Evolutionary conservation across 768 basidiomycete genomes (phyloP).

Genomic region (Pisolithus orientalis): DNA sequence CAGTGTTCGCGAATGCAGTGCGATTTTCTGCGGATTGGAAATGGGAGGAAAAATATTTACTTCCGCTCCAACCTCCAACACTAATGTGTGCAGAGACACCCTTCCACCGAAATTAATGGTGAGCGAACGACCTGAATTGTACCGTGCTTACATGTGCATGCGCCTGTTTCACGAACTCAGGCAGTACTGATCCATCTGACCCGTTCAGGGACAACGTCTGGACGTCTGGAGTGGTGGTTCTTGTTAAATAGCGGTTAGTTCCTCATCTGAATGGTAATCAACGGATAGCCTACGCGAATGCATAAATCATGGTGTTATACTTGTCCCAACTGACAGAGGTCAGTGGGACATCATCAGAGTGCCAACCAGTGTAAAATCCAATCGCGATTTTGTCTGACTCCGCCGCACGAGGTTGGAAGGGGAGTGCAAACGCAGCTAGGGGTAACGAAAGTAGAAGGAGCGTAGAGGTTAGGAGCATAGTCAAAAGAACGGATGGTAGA

Average conservation of each 20-base stretch:
- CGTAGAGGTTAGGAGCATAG: not conserved
- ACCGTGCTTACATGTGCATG: constrained; percentile 27
- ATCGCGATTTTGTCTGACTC: constrained; percentile 31
- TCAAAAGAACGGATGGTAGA: no score
- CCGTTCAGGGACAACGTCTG: constrained; percentile 25
- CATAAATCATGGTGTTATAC: constrained; percentile 64
- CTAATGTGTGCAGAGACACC: constrained; percentile 50
- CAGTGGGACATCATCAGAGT: constrained; percentile 44
- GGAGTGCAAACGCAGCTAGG: not conserved
- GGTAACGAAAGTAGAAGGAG: not conserved
- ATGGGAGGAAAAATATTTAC: constrained; percentile 53
- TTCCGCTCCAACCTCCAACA: constrained; percentile 70
- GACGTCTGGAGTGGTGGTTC: constrained; percentile 29
- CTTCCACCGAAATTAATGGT: constrained; percentile 26
- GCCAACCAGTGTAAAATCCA: constrained; percentile 68
- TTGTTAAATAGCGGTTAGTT: constrained; percentile 8
- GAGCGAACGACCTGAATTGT: no score
- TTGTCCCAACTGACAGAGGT: constrained; percentile 59
- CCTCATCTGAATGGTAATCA: not conserved
- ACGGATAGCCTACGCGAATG: constrained; percentile 47
- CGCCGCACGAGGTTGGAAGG: not conserved
- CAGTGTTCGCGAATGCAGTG: constrained; percentile 58
- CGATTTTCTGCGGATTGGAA: constrained; percentile 53
- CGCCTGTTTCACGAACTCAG: constrained; percentile 48
- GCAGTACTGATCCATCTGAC: constrained; percentile 45